A percentile compares a stretch with the other conserved stretches of the same genome.
Evolutionary conservation across 2,329 filamentous ascomycete genomes (phyloP).

Genomic region (Plenodomus lindquistii): DNA sequence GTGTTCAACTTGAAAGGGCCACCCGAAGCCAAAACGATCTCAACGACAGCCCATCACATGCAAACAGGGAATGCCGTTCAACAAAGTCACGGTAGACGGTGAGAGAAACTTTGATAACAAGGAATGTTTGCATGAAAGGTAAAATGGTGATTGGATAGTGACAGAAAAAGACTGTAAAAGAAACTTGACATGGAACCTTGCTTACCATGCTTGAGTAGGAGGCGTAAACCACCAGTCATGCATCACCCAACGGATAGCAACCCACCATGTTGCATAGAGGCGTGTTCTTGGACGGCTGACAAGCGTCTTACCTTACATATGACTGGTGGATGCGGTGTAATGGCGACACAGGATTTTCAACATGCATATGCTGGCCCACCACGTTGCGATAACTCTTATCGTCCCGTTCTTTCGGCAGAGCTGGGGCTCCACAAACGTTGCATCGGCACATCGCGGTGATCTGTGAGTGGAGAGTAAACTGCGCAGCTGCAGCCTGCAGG

Average conservation of each 20-base stretch:
- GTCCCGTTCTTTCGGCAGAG: conserved; percentile 17
- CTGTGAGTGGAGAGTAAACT: conserved; percentile 20
- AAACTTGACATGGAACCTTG: background rate
- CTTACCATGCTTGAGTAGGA: background rate
- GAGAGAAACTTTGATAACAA: background rate
- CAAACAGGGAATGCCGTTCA: too few relatives aligned
- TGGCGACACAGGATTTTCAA: conserved; percentile 16
- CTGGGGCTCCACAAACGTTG: conserved; percentile 25
- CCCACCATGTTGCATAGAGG: conserved; percentile 23
- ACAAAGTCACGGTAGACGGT: too few relatives aligned
- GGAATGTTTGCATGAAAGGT: background rate
- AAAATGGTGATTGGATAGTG: background rate
- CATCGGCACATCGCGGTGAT: conserved; percentile 18
- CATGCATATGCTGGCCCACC: conserved; percentile 19
- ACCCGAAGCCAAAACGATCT: background rate
- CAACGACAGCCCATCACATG: background rate
- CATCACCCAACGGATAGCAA: conserved; percentile 16
- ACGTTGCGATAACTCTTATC: conserved; percentile 32
- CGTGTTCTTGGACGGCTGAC: conserved; percentile 11
- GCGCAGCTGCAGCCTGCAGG: conserved; percentile 23
- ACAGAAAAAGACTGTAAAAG: background rate
- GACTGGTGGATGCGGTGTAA: conserved; percentile 15
- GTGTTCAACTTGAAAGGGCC: background rate
- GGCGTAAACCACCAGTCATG: background rate
- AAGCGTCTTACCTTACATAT: conserved; percentile 5